Conservation (phyloP, 1,284 basidiomycete species). For the Ustanciosporium gigantosporum region DNA sequence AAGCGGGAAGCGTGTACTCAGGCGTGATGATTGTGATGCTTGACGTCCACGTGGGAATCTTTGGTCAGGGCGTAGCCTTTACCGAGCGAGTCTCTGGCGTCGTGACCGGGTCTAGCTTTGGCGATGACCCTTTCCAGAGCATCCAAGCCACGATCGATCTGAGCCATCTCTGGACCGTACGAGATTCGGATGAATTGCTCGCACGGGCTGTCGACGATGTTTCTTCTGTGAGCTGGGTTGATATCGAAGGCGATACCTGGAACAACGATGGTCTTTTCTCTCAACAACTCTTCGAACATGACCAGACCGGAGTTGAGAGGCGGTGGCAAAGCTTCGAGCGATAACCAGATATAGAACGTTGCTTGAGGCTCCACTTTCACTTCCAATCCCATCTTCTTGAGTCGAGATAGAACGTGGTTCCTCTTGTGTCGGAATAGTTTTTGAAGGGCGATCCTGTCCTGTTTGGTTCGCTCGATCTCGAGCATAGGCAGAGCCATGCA, state of each 20-base stretch:
- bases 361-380: conserved; percentile 56
- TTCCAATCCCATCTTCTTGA: conserved; percentile 68
- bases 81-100: conserved; percentile 61
- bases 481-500: conserved; percentile 50
- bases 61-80: conserved; percentile 27
- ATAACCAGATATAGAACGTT: conserved; percentile 83
- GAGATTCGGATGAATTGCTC: conserved; percentile 61
- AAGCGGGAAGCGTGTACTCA: background rate
- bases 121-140: conserved; percentile 79
- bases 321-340: conserved; percentile 73
- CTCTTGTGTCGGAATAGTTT: conserved; percentile 84
- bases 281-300: conserved; percentile 92
- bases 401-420: conserved; percentile 81
- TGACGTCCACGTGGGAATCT: conserved; percentile 15
- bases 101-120: conserved; percentile 65
- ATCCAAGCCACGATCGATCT: conserved; percentile 79
- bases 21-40: conserved; percentile 1
- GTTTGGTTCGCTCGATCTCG: conserved; percentile 66
- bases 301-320: conserved; percentile 87
- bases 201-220: conserved; percentile 81
- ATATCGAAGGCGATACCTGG: conserved; percentile 75
- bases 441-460: conserved; percentile 70
- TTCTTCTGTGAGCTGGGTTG: conserved; percentile 67
- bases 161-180: conserved; percentile 82
- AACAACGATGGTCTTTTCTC: conserved; percentile 85